Percentiles rank a stretch among this genome's conserved stretches.
Conservation (phyloP, 345 rosid genomes). For the Toxicodendron radicans region DNA sequence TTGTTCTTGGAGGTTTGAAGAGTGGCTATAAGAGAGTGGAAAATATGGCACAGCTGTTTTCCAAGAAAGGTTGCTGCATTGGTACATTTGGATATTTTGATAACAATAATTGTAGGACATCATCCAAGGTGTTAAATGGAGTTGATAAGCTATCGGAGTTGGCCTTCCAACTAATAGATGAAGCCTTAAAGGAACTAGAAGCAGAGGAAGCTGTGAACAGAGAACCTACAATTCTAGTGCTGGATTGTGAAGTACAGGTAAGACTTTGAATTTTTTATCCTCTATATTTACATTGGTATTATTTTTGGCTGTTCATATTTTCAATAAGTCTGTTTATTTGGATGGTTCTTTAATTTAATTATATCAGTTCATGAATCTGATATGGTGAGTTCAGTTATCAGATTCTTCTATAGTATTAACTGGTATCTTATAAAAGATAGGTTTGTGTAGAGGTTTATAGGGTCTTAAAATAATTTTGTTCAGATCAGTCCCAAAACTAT, state of each 20-base stretch:
- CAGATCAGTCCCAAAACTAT: too few relatives aligned
- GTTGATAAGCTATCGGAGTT: constrained; percentile 35
- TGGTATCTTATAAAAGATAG: not conserved
- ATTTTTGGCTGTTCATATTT: not conserved
- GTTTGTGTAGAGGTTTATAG: not conserved
- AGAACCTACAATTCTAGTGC: constrained; percentile 74
- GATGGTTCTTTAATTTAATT: not conserved
- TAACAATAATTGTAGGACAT: constrained; percentile 35
- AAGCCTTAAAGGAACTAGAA: constrained; percentile 58
- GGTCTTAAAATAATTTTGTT: not conserved
- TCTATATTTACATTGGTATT: not conserved
- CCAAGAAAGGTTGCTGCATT: constrained; percentile 61
- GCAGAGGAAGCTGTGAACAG: constrained; percentile 41
- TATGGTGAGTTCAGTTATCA: not conserved
- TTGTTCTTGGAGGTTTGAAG: constrained; percentile 57
- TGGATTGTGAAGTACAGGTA: constrained; percentile 88
- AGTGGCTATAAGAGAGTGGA: constrained; percentile 41
- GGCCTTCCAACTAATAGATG: constrained; percentile 60
- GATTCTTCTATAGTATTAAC: not conserved
- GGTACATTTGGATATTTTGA: constrained; percentile 38
- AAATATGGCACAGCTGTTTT: constrained; percentile 40
- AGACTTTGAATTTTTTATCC: constrained; percentile 11
- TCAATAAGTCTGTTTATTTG: constrained; percentile 7
- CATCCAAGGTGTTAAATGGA: constrained; percentile 27
- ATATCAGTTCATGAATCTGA: not conserved